Conservation (phyloP, 257 asterid species). For the Hygrophila difformis region DNA sequence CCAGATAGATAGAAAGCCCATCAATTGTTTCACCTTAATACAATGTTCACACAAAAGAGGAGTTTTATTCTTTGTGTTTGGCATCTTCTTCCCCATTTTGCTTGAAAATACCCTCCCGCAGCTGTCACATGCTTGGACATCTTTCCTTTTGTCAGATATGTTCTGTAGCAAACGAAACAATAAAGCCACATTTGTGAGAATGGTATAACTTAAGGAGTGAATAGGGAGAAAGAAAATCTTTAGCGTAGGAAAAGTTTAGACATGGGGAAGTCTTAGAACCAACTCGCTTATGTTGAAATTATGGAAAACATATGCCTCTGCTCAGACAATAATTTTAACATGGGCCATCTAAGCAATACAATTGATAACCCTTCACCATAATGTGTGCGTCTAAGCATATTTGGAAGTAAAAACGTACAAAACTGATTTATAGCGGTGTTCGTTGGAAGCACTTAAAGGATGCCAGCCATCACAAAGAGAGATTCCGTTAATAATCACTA, state of each 20-base stretch:
- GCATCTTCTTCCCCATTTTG: constrained; percentile 62
- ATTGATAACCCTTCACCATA: too few relatives aligned
- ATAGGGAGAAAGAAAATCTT: constrained; percentile 2
- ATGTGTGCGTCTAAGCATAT: too few relatives aligned
- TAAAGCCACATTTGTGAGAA: constrained; percentile 7
- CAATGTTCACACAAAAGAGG: constrained; percentile 74
- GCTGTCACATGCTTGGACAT: constrained; percentile 55
- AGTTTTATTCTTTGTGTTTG: constrained; percentile 26
- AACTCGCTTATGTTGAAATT: too few relatives aligned
- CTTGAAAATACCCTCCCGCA: constrained; percentile 54
- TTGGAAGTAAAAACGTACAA: not conserved
- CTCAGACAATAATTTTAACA: too few relatives aligned
- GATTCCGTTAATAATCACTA: too few relatives aligned
- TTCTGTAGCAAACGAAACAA: constrained; percentile 36
- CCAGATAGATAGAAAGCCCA: constrained; percentile 9
- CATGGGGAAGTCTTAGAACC: too few relatives aligned
- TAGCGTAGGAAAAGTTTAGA: constrained; percentile 10
- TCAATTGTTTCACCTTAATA: constrained; percentile 44
- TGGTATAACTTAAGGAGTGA: constrained; percentile 1
- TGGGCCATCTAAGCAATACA: too few relatives aligned
- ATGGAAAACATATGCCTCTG: too few relatives aligned
- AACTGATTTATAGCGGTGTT: not conserved
- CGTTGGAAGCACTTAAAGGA: not conserved
- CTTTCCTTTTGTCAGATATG: constrained; percentile 34
- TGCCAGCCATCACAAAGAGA: constrained; percentile 19